Evolutionary conservation across 306 rosid genomes (phyloP), one percentile per base, ranked within the genome.

Genomic region (Clitoria ternatea): DNA sequence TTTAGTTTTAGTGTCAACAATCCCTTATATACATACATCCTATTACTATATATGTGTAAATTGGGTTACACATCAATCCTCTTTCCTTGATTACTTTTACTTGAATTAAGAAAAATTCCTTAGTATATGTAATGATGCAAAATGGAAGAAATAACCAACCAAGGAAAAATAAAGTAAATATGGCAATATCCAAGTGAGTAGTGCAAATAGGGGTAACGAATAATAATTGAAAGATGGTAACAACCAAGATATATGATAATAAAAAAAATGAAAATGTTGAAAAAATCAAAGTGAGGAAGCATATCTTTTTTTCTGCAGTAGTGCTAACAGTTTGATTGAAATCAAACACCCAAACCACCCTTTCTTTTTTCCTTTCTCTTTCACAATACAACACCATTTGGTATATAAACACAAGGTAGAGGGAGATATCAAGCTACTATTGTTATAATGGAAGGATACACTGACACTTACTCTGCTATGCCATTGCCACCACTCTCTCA

Each of bases 281-380:
- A 11, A 23, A 52, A 12, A 7, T 19, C 20, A 26, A 2, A 53
- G 24, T 53, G 14, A 56, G 35, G 49, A 22, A 57, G 42, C 49
- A 17, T 14, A 4, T 36, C 3, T 66, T 29, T 60, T 36, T 1
- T 56, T 56, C 9, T 18, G 49, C 48, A 14, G 12, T n/a, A 30
- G 10, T 53, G 45, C 40, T 45, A 49, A 69, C 74, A 53, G 62
- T 44, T 70, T 32, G 7, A 48, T 47, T 57, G 56, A 24, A 72
- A 50, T 55, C 61, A 52, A 61, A 7, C 33, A 4, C 12, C 36
- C 24, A 57, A 57, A 27, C 61, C 20, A 5, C 61, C 23, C 27
- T 2, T 11, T 0, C 14, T 5, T 42, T 56, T 40, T 59, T 18
- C 47, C 24, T 10, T 27, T 55, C 40, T 48, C 36, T 32, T 1